A percentile compares a stretch with the other conserved stretches of the same genome.
Conservation (phyloP, 768 basidiomycete genomes). For the Podaxis sp. region DNA sequence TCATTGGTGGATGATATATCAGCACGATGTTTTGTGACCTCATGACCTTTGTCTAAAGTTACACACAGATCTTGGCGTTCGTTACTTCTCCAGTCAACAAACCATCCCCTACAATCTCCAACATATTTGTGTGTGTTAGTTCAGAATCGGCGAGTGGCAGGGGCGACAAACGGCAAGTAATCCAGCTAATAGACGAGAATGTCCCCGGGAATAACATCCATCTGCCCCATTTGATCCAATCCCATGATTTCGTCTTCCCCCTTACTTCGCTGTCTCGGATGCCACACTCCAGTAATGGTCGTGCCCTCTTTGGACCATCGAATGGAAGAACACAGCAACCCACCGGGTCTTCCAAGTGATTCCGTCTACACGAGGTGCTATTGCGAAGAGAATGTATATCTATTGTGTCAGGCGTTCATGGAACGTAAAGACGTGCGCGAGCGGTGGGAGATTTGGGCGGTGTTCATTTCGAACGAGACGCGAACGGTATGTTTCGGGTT, state of each 20-base stretch:
- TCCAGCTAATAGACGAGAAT: background rate
- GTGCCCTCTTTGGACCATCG: background rate
- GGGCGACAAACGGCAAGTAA: too few relatives aligned
- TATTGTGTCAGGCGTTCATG: conserved; percentile 48
- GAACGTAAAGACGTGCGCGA: conserved; percentile 24
- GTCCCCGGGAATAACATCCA: background rate
- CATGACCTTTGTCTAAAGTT: too few relatives aligned
- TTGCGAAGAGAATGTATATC: conserved; percentile 76
- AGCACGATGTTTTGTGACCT: too few relatives aligned
- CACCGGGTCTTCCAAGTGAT: conserved; percentile 32
- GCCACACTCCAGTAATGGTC: conserved; percentile 2
- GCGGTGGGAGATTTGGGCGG: conserved; percentile 50
- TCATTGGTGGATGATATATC: too few relatives aligned
- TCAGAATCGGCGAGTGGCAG: too few relatives aligned
- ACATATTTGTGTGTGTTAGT: too few relatives aligned
- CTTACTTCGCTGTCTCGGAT: background rate
- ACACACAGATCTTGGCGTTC: too few relatives aligned
- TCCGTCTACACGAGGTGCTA: conserved; percentile 58
- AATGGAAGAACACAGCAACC: background rate
- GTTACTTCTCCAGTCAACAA: too few relatives aligned
- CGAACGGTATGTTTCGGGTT: conserved; percentile 47
- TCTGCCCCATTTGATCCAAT: background rate
- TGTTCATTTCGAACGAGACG: conserved; percentile 66
- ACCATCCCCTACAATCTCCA: too few relatives aligned
- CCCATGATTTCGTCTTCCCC: background rate